A percentile compares a stretch with the other conserved stretches of the same genome.
phyloP scores from a whole-genome alignment of 805 yeast species.

The Candida pseudofarinosa region DNA sequence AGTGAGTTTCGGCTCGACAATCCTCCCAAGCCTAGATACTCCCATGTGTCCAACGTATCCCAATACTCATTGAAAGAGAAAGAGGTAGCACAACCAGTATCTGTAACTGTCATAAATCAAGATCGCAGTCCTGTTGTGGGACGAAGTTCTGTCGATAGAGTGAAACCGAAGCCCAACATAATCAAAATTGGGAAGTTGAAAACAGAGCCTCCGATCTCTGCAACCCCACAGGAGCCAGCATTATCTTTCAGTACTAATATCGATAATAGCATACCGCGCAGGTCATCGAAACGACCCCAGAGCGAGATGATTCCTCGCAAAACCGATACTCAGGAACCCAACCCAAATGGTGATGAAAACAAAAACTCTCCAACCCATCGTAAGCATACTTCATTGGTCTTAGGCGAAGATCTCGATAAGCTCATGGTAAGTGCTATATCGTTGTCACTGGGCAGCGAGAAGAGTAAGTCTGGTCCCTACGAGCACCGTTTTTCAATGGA shows the following conservation, averaged over 20 bases:
- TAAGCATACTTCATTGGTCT: constrained; percentile 21
- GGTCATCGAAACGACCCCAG: constrained; percentile 36
- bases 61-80: constrained; percentile 18
- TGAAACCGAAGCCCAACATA: constrained; percentile 6
- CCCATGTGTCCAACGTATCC: constrained; percentile 17
- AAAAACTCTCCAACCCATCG: constrained; percentile 4
- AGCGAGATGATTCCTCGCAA: constrained; percentile 16
- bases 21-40: constrained; percentile 10
- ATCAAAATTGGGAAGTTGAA: constrained; percentile 11
- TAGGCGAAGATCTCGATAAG: constrained; percentile 35
- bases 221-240: constrained; percentile 19
- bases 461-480: background rate
- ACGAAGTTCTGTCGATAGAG: constrained; percentile 2
- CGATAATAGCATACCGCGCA: constrained; percentile 35
- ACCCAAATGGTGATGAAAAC: constrained; percentile 6
- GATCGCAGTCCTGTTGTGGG: constrained; percentile 7
- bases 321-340: constrained; percentile 6
- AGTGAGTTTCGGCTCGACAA: background rate
- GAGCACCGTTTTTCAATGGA: background rate
- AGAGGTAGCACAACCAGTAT: constrained; percentile 19
- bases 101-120: constrained; percentile 16
- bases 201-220: constrained; percentile 2
- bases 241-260: constrained; percentile 29
- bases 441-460: background rate
- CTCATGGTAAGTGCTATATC: constrained; percentile 34